phyloP scores from a whole-genome alignment of 345 rosid species.

The Schrenkiella parvula region DNA sequence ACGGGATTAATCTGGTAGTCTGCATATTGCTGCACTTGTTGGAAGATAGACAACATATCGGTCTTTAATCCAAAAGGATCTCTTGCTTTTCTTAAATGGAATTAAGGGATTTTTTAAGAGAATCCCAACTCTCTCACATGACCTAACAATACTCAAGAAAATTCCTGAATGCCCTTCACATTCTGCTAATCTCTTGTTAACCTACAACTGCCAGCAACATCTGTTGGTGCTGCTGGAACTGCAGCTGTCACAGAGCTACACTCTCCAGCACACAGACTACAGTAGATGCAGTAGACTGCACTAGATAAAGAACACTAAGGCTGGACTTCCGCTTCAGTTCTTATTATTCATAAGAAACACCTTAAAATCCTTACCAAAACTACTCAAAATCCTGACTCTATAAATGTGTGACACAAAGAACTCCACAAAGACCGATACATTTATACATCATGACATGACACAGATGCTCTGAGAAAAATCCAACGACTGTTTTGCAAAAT shows the following conservation, averaged over 20 bases:
- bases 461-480: neutral
- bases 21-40: neutral
- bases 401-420: neutral
- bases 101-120: neutral
- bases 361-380: neutral
- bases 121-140: neutral
- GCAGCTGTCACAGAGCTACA: neutral
- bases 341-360: neutral
- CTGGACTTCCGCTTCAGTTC: neutral
- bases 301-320: neutral
- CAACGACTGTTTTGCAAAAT: neutral
- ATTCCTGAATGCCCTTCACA: neutral
- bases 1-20: neutral
- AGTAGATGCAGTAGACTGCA: neutral
- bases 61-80: neutral
- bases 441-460: neutral
- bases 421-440: neutral
- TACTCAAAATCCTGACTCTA: constrained; percentile 4
- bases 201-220: neutral
- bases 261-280: neutral
- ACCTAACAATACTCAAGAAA: neutral
- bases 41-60: neutral
- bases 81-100: neutral
- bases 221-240: neutral
- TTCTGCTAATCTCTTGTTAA: neutral